Base-by-base conservation (phyloP, 306 rosid species). In the Fragaria nilgerrensis region DNA sequence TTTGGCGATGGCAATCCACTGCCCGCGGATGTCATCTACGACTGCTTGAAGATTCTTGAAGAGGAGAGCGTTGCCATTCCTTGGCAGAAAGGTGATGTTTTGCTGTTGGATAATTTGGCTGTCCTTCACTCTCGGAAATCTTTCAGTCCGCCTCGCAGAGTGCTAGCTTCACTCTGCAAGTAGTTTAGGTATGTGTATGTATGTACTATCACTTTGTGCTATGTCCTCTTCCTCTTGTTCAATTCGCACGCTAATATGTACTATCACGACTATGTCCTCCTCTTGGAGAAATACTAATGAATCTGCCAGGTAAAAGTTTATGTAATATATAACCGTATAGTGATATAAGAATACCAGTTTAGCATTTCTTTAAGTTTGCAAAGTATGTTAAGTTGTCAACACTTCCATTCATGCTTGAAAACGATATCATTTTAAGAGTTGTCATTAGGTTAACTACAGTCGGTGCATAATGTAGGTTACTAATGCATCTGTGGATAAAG, bases 51-150 rank as follows among this genome's bases (percentile, higher is more conserved):
- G 59, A 79, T 89, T 74, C 88, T 87, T 68, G 97, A 95, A 74
- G 92, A 90, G 81, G 96, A 92, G 85, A 85, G 87, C 74, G 86
- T 90, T 49, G 92, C 89, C 79, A 61, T 89, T 72, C 90, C 93
- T 12, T 86, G 90, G 93, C 79, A 78, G 71, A 89, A 86, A 77
- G 96, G 92, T 37, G 97, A 92, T 68, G 83, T 95, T 84, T 68
- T 95, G 48, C 77, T 95, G 63, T 65, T 92, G 37, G 96, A 95
- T 86, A 92, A 95, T 76, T 89, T 80, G 93, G 96, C 96, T 1
- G 97, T 88, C 8, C 97, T 90, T 74, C 97, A 92, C 84, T 88
- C 93, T 43, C 76, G 96, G 37, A 80, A 89, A 80, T 82, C 97
- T 2, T 95, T 89, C 55, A 36, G 16, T 58, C 97, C 91, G 9